Evolutionary conservation across 371 early-diverging fungal species (phyloP).

Genomic region (Smittium culicis): DNA sequence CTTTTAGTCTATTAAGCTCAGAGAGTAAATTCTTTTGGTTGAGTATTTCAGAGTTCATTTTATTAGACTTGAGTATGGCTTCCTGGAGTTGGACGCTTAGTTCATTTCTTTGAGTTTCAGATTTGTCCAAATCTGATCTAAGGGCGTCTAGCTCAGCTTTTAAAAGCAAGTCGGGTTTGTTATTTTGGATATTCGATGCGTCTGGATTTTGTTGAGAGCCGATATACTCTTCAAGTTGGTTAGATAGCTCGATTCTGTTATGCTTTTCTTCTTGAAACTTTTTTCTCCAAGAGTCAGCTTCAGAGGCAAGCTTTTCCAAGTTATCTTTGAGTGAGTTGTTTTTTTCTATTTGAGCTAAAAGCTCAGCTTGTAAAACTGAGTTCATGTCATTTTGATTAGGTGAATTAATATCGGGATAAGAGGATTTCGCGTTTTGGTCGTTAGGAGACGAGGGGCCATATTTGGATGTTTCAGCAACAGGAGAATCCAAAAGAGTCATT

Average conservation of each 20-base stretch:
- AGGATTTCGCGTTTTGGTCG: constrained; percentile 12
- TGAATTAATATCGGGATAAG: neutral
- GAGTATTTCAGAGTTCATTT: constrained; percentile 46
- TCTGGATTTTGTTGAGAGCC: too few relatives aligned
- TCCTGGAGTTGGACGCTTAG: constrained; percentile 46
- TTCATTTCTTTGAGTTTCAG: constrained; percentile 62
- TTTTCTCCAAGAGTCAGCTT: neutral
- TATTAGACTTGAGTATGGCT: constrained; percentile 43
- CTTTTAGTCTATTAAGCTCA: constrained; percentile 54
- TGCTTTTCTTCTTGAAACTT: constrained; percentile 40
- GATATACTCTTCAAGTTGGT: neutral
- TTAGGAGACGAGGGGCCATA: constrained; percentile 16
- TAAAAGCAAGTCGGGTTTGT: constrained; percentile 63
- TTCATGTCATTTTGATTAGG: constrained; percentile 18
- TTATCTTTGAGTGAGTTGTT: constrained; percentile 12
- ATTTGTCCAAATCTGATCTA: constrained; percentile 67
- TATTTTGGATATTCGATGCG: neutral
- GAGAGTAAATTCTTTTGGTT: constrained; percentile 44
- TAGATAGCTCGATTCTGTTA: constrained; percentile 40
- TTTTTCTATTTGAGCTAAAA: constrained; percentile 14
- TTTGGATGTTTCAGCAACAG: constrained; percentile 22
- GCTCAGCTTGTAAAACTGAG: constrained; percentile 26
- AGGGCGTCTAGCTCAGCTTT: constrained; percentile 73
- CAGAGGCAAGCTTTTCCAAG: constrained; percentile 18
- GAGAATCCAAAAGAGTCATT: constrained; percentile 26